phyloP scores from a whole-genome alignment of 805 yeast genomes.

The Yarrowia sp. region DNA sequence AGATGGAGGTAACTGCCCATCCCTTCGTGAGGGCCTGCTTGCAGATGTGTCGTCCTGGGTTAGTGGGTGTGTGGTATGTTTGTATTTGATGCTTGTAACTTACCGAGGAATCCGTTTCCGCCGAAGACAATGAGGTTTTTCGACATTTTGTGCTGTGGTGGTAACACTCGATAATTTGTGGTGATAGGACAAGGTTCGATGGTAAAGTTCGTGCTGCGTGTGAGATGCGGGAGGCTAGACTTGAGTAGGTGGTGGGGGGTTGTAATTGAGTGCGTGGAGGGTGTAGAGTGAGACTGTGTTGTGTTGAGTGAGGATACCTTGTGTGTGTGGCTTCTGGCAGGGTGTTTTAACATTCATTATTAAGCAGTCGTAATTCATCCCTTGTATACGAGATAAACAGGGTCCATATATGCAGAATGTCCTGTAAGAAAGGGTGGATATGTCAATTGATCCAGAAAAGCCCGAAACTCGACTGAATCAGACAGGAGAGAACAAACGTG shows the following conservation, averaged over 20 bases:
- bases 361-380: too few species aligned
- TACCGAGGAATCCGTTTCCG: constrained; percentile 76
- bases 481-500: too few species aligned
- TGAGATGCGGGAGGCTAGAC: neutral
- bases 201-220: neutral
- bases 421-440: too few species aligned
- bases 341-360: too few species aligned
- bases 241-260: neutral
- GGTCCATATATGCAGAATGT: neutral
- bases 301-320: too few species aligned
- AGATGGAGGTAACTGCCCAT: constrained; percentile 54
- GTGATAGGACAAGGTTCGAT: neutral
- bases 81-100: neutral
- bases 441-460: too few species aligned
- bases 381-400: neutral
- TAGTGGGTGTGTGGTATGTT: neutral
- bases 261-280: too few species aligned
- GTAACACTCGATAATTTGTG: neutral
- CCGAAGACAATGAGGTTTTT: constrained; percentile 66
- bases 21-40: constrained; percentile 63
- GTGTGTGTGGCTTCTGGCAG: too few species aligned
- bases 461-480: too few species aligned
- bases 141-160: constrained; percentile 10
- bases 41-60: constrained; percentile 60
- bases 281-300: too few species aligned